phyloP scores from a whole-genome alignment of 2,329 filamentous ascomycete species.

The Colletotrichum coccodes region DNA sequence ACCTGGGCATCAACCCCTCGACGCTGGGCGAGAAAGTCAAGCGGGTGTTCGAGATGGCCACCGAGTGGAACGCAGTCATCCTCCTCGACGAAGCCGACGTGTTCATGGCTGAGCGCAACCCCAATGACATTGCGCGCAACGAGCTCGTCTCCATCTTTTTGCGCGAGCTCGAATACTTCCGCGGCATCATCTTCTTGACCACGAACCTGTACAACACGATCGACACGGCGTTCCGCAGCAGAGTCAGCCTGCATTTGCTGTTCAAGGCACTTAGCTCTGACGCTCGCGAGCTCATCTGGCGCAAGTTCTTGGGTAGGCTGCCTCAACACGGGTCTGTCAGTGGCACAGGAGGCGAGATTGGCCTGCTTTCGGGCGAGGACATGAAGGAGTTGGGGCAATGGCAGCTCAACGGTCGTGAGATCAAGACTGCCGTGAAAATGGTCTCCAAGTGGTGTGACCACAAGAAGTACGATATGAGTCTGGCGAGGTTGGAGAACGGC shows the following conservation, averaged over 20 bases:
- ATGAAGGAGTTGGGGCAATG: conserved; percentile 50
- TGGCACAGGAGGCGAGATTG: neutral
- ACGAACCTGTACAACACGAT: conserved; percentile 55
- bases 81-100: conserved; percentile 65
- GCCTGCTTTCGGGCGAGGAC: conserved; percentile 45
- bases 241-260: conserved; percentile 57
- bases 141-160: conserved; percentile 59
- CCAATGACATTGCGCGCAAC: conserved; percentile 58
- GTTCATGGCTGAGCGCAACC: conserved; percentile 58
- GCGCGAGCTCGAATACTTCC: conserved; percentile 56
- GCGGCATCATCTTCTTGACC: conserved; percentile 56
- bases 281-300: conserved; percentile 54
- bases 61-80: conserved; percentile 60
- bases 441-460: conserved; percentile 54
- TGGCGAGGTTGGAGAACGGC: conserved; percentile 53
- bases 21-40: conserved; percentile 58
- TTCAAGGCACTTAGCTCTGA: conserved; percentile 51
- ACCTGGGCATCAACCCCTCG: conserved; percentile 56
- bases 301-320: conserved; percentile 55
- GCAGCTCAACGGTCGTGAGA: conserved; percentile 57
- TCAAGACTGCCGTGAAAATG: conserved; percentile 60
- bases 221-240: conserved; percentile 55
- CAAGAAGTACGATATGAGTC: conserved; percentile 53
- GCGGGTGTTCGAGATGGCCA: conserved; percentile 57
- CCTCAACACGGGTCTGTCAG: conserved; percentile 26